Evolutionary conservation across 148 eudicot species (phyloP), one percentile per base, ranked within the genome.

Genomic region (Silene latifolia): DNA sequence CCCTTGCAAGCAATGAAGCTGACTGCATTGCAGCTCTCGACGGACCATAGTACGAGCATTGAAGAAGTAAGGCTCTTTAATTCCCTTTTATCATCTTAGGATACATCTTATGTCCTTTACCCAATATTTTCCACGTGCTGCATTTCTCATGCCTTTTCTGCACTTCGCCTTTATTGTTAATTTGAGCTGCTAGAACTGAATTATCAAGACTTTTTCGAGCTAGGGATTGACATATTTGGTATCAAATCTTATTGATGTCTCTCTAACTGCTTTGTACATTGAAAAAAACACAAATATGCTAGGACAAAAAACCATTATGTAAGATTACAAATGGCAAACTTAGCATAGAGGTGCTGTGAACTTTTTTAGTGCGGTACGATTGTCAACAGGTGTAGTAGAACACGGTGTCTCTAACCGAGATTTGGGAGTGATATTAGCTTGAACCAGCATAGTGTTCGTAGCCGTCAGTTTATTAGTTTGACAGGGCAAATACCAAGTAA

Each of bases 21-120:
- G 84, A 76, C 77, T 74, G 98, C 99, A 57, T 83, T 92, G 91
- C 99, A 96, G 78, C 85, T 96, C 75, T 92, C 99, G 18, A 90
- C 92, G 46, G 99, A 96, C 78, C 99, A 96, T 78, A 92, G 99
- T 86, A 96, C 99, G 21, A 96, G 93, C 78, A 83, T 96, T 59
- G 90, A 90, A 80, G 97, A 90, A 86, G 99, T 96, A 89, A 82
- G 91, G 72, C 68, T 68, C 62, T 29, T 27, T 79, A 7, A 69
- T 63, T 21, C 32, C 35, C 14, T 47, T 19, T 68, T 53, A 24
- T 61, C 73, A 51, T 53, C 6, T 70, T 51, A 70, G 51, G 59
- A 51, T 51, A 48, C 44, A 39, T 39, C 44, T 11, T 48, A 44
- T 51, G 27, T 53, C 27, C 42, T 70, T 62, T 72, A 21, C 32